Evolutionary conservation across 148 eudicot genomes (phyloP).

Genomic region (Silene latifolia): DNA sequence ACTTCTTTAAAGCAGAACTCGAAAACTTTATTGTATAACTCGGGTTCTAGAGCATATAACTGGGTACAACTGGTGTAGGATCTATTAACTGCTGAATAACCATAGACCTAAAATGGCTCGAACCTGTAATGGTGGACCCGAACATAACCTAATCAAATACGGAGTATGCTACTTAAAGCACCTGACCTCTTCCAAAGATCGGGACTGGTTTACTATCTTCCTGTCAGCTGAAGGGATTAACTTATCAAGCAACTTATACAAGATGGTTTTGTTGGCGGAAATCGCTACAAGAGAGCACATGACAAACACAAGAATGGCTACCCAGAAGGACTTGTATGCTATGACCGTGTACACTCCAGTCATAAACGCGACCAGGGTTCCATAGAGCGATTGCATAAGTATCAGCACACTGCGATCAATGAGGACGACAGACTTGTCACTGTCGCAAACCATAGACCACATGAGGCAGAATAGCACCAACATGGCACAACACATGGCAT

Average conservation of each 20-base stretch:
- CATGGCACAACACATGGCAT: conserved; percentile 21
- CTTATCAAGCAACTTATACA: conserved; percentile 7
- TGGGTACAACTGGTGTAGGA: no score
- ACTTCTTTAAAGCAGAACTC: no score
- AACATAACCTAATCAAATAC: no score
- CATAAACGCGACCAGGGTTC: conserved; percentile 21
- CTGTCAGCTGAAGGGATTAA: background rate
- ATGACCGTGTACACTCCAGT: conserved; percentile 18
- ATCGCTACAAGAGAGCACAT: conserved; percentile 1
- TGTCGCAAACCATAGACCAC: conserved; percentile 15
- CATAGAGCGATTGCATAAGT: conserved; percentile 2
- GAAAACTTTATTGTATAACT: no score
- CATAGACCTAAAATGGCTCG: no score
- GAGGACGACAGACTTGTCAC: background rate
- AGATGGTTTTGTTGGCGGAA: background rate
- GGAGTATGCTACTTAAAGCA: no score
- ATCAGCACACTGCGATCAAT: conserved; percentile 15
- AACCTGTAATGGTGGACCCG: no score
- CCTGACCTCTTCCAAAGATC: background rate
- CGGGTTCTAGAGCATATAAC: no score
- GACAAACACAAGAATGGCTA: background rate
- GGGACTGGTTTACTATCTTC: background rate
- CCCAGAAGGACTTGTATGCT: conserved; percentile 9
- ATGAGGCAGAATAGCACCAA: conserved; percentile 15
- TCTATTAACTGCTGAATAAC: no score